These are phyloP conservation scores for Phragmites australis DNA, from an alignment of 176 grass and related monocot genomes.

Conservation along the genomic window DNA sequence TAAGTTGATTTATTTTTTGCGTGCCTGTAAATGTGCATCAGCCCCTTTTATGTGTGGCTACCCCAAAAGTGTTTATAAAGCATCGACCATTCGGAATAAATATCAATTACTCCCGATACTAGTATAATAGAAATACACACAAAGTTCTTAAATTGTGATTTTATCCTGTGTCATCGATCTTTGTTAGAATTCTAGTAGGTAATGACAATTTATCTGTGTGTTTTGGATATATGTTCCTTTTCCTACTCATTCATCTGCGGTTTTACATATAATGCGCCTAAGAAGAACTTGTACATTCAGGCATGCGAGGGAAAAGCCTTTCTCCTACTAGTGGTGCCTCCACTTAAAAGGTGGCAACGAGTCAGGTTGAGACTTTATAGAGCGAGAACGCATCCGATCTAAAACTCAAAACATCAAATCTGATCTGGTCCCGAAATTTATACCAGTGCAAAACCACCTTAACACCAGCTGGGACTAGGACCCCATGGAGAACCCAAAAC, in stretches of 20 bases:
- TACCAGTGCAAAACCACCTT: too few species aligned
- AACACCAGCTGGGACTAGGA: too few species aligned
- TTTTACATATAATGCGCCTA: not conserved
- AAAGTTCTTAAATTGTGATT: not conserved
- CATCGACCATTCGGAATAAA: not conserved
- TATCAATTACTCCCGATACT: not conserved
- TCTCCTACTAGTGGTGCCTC: too few species aligned
- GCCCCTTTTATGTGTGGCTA: constrained; percentile 45
- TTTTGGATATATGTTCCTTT: not conserved
- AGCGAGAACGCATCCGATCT: too few species aligned
- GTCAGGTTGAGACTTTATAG: too few species aligned
- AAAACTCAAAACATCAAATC: too few species aligned
- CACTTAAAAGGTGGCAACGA: too few species aligned
- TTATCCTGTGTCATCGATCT: not conserved
- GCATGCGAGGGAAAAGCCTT: too few species aligned
- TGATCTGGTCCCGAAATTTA: too few species aligned
- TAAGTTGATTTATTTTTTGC: not conserved
- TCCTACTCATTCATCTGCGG: not conserved
- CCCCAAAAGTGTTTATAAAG: constrained; percentile 32
- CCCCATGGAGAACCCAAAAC: too few species aligned
- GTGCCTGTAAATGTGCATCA: constrained; percentile 29
- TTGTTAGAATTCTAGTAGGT: not conserved
- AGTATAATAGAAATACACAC: not conserved
- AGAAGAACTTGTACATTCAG: constrained; percentile 6
- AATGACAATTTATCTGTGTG: not conserved